phyloP scores from a whole-genome alignment of 1,139 yeast genomes.

The Yamadazyma spencermartinsiae region DNA sequence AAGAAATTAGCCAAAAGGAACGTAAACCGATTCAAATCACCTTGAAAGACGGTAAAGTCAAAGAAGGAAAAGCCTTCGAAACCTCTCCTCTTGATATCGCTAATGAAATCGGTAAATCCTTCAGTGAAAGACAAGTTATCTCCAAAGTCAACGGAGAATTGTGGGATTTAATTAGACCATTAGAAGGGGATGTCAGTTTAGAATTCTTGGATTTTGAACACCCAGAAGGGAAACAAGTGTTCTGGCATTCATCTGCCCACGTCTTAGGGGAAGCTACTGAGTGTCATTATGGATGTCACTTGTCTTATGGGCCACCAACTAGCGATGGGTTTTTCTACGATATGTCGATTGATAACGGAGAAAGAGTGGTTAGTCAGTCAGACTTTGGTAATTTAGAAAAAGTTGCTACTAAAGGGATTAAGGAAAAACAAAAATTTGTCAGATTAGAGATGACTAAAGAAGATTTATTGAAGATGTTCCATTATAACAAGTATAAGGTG shows the following conservation, averaged over 20 bases:
- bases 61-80: conserved; percentile 83
- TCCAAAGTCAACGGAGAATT: conserved; percentile 85
- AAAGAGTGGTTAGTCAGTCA: conserved; percentile 69
- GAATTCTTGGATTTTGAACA: conserved; percentile 69
- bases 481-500: conserved; percentile 94
- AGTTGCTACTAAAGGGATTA: conserved; percentile 87
- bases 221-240: conserved; percentile 91
- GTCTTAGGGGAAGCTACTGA: conserved; percentile 98
- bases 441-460: conserved; percentile 92
- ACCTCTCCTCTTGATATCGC: conserved; percentile 91
- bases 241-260: conserved; percentile 99
- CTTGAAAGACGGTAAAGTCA: conserved; percentile 79
- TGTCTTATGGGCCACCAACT: conserved; percentile 91
- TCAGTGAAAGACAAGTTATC: conserved; percentile 80
- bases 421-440: conserved; percentile 95
- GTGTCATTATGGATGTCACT: conserved; percentile 92
- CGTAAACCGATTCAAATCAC: conserved; percentile 69
- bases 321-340: conserved; percentile 98
- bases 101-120: conserved; percentile 78
- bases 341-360: conserved; percentile 83
- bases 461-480: conserved; percentile 87
- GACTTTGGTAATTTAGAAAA: conserved; percentile 87
- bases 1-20: conserved; percentile 60
- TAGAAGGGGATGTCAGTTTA: conserved; percentile 69
- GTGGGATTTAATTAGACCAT: conserved; percentile 96